Evolutionary conservation across 73 alveolate genomes (phyloP).

Genomic region (Durusdinium trenchii): DNA sequence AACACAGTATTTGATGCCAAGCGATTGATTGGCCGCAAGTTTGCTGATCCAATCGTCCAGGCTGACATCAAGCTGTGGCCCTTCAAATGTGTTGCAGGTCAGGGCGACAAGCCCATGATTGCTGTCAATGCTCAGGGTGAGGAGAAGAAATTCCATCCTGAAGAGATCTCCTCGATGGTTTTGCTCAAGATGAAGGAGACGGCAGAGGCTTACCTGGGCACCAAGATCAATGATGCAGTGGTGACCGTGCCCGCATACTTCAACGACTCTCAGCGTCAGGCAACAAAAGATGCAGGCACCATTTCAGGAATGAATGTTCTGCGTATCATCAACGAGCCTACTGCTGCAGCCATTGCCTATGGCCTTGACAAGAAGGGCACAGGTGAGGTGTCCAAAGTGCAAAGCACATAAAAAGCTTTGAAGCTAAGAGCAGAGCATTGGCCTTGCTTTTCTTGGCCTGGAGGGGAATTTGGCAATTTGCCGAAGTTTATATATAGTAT

Average conservation of each 20-base stretch:
- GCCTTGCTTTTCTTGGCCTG: background rate
- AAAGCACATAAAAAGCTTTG: too few relatives aligned
- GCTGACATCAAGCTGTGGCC: constrained; percentile 98
- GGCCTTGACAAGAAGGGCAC: constrained; percentile 98
- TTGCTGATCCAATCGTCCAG: constrained; percentile 98
- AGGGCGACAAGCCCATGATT: constrained; percentile 98
- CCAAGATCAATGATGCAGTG: constrained; percentile 98
- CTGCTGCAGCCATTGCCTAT: constrained; percentile 99
- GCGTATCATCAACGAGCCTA: constrained; percentile 98
- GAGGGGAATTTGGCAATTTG: background rate
- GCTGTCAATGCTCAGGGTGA: constrained; percentile 98
- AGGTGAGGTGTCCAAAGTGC: too few relatives aligned
- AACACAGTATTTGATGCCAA: constrained; percentile 97
- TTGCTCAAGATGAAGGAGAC: constrained; percentile 97
- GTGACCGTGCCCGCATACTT: constrained; percentile 72
- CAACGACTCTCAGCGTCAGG: constrained; percentile 97
- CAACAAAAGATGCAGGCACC: constrained; percentile 98
- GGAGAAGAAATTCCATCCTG: constrained; percentile 74
- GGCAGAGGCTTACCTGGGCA: constrained; percentile 98
- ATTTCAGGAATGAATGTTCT: constrained; percentile 99
- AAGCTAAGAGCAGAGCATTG: too few relatives aligned
- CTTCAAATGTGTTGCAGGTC: constrained; percentile 98
- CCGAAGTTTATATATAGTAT: background rate
- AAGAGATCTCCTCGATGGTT: constrained; percentile 98
- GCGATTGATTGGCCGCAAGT: constrained; percentile 99